Percentiles rank a stretch among this genome's conserved stretches.
These are phyloP conservation scores for Logfia minima DNA, from an alignment of 129 eudicot species.

Conservation along the genomic window DNA sequence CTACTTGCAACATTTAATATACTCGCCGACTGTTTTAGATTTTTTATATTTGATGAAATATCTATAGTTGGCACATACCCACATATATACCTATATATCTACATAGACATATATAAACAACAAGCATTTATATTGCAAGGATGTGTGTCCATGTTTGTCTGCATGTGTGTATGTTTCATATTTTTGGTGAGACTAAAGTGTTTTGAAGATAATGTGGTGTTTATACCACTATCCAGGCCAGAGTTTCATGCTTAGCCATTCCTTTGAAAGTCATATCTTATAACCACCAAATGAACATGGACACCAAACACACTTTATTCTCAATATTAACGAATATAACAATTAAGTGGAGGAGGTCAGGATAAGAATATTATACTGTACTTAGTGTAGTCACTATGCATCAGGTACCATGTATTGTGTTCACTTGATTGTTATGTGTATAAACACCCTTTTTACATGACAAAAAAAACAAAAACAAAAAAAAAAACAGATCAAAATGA, in stretches of 20 bases:
- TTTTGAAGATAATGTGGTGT: conserved; percentile 1
- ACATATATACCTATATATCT: too few species aligned
- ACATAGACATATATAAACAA: too few species aligned
- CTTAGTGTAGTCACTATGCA: conserved; percentile 2
- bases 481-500: neutral
- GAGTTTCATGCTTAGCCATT: neutral
- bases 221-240: neutral
- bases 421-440: neutral
- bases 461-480: neutral
- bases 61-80: too few species aligned
- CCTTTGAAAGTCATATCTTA: neutral
- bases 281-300: neutral
- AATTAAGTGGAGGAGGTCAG: neutral
- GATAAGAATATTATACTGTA: neutral
- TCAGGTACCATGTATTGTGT: neutral
- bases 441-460: conserved; percentile 17
- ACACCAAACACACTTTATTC: neutral
- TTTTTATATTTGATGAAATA: too few species aligned
- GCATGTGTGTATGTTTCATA: neutral
- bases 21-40: neutral
- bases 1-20: neutral
- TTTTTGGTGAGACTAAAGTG: neutral
- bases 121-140: neutral
- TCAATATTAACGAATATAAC: too few species aligned
- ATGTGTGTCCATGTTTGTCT: neutral